phyloP scores from a whole-genome alignment of 2,329 filamentous ascomycete species.

The Penicillium sp. region DNA sequence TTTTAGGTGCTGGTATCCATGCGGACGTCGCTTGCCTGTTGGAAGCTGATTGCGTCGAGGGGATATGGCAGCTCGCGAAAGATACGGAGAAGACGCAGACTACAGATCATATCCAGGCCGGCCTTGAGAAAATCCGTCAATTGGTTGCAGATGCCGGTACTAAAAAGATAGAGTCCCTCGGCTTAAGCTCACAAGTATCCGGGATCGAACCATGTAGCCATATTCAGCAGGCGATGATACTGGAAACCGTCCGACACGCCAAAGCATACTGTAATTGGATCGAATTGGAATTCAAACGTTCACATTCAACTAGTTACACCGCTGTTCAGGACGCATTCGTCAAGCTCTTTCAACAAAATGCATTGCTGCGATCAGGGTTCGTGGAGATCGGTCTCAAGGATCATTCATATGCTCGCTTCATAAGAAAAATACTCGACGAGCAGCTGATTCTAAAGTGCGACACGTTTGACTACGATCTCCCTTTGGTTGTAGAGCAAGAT shows the following conservation, averaged over 20 bases:
- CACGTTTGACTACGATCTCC: constrained; percentile 41
- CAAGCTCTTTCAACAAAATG: constrained; percentile 54
- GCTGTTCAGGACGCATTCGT: constrained; percentile 52
- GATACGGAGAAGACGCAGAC: constrained; percentile 13
- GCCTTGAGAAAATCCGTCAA: constrained; percentile 17
- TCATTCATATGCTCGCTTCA: constrained; percentile 58
- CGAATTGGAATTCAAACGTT: constrained; percentile 56
- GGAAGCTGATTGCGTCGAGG: constrained; percentile 49
- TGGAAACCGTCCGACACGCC: constrained; percentile 62
- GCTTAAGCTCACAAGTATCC: constrained; percentile 23
- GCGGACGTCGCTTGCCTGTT: constrained; percentile 63
- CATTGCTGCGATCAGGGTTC: constrained; percentile 74
- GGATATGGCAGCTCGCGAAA: constrained; percentile 35
- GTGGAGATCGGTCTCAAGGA: constrained; percentile 45
- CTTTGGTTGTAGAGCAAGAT: constrained; percentile 31
- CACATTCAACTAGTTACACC: constrained; percentile 26
- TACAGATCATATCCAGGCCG: constrained; percentile 17
- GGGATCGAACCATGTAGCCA: constrained; percentile 63
- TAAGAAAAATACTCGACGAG: constrained; percentile 56
- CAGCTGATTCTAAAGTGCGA: constrained; percentile 47
- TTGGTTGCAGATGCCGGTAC: constrained; percentile 28
- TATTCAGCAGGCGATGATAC: constrained; percentile 76
- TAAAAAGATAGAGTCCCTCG: constrained; percentile 44
- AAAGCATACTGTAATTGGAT: constrained; percentile 76
- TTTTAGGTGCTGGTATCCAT: constrained; percentile 58